Percentiles rank a stretch among this genome's conserved stretches.
phyloP scores from a whole-genome alignment of 2,329 filamentous ascomycete species.

The Sphaerulina vaccinii region DNA sequence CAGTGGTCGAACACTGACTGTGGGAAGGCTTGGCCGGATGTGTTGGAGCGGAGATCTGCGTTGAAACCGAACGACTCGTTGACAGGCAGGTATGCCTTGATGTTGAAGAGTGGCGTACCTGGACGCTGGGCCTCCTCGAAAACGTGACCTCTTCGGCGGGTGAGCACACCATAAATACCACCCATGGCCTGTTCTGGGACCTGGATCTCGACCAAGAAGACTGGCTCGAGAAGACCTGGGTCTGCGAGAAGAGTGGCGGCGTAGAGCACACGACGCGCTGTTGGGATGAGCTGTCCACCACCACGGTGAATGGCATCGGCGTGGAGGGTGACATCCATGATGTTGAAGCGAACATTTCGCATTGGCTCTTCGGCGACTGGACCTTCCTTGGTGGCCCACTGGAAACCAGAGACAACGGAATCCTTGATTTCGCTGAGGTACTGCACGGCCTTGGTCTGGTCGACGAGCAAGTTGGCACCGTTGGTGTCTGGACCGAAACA shows the following conservation, averaged over 20 bases:
- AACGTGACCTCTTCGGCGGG: slow-evolving; percentile 96
- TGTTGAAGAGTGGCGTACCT: slow-evolving; percentile 98
- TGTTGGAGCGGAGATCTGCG: slow-evolving; percentile 88
- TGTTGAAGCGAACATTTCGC: slow-evolving; percentile 96
- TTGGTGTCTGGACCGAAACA: slow-evolving; percentile 98
- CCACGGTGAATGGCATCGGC: slow-evolving; percentile 99
- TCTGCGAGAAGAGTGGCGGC: slow-evolving; percentile 87
- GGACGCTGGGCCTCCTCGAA: slow-evolving; percentile 98
- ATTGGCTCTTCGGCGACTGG: slow-evolving; percentile 97
- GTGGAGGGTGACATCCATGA: slow-evolving; percentile 98
- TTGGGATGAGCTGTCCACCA: slow-evolving; percentile 98
- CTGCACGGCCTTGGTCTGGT: slow-evolving; percentile 99
- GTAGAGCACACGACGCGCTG: slow-evolving; percentile 95
- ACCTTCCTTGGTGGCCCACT: slow-evolving; percentile 98
- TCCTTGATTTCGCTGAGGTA: slow-evolving; percentile 99
- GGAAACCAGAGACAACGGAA: slow-evolving; percentile 98
- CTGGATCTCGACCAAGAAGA: slow-evolving; percentile 99
- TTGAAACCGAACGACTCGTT: slow-evolving; percentile 99
- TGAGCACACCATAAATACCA: slow-evolving; percentile 99
- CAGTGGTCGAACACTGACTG: slow-evolving; percentile 99
- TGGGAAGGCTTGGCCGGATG: slow-evolving; percentile 97
- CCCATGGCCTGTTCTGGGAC: slow-evolving; percentile 98
- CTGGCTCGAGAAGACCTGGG: slow-evolving; percentile 88
- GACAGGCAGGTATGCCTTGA: slow-evolving; percentile 96
- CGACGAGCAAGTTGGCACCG: slow-evolving; percentile 96